A percentile compares a stretch with the other conserved stretches of the same genome.
phyloP scores from a whole-genome alignment of 345 rosid species.

The Eucalyptus regnans region DNA sequence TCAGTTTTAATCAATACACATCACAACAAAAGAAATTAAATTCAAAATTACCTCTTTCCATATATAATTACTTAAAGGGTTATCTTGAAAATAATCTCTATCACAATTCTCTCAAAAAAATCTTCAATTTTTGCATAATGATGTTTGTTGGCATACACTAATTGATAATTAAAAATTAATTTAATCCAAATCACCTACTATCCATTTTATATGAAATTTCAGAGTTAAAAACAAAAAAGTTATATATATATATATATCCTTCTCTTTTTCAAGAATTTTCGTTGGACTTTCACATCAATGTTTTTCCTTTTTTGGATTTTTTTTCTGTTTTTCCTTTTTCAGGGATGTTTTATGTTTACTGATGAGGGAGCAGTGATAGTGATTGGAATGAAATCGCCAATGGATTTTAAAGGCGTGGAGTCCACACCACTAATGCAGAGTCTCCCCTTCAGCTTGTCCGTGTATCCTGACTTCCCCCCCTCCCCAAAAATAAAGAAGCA shows the following conservation, averaged over 20 bases:
- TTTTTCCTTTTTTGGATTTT: too few relatives aligned
- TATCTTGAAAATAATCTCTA: not conserved
- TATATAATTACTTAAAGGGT: not conserved
- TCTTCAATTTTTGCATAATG: not conserved
- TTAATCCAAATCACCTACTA: not conserved
- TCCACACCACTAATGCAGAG: not conserved
- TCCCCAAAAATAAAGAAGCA: not conserved
- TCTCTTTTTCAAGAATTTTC: too few relatives aligned
- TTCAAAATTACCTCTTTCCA: not conserved
- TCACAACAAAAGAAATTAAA: not conserved
- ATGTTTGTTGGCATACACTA: not conserved
- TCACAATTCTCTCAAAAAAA: not conserved
- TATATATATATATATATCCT: not conserved
- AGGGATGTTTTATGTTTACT: too few relatives aligned
- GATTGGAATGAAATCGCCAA: too few relatives aligned
- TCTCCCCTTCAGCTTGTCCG: not conserved
- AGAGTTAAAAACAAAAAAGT: not conserved
- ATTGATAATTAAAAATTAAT: not conserved
- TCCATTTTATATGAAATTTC: not conserved
- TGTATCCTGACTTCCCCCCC: not conserved
- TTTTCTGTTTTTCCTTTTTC: too few relatives aligned
- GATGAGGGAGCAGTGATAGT: too few relatives aligned
- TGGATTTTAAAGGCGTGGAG: not conserved
- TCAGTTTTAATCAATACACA: not conserved
- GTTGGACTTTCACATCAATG: too few relatives aligned